phyloP scores from a whole-genome alignment of 2,329 filamentous ascomycete genomes.

The Tolypocladium endophyticum region DNA sequence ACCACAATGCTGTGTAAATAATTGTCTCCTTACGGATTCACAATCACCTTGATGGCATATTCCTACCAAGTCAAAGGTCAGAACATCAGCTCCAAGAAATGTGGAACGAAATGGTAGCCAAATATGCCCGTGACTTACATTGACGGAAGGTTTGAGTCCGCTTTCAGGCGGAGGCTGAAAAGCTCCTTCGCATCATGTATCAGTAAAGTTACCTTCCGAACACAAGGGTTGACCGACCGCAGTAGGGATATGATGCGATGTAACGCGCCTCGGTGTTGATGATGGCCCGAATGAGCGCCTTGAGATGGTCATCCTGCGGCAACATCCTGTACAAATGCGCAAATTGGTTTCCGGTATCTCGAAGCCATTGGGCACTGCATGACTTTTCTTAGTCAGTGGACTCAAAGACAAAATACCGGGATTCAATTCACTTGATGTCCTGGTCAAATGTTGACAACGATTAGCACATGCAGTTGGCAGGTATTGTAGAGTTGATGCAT shows the following conservation, averaged over 20 bases:
- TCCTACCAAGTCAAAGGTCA: slow-evolving; percentile 1
- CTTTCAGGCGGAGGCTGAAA: slow-evolving; percentile 80
- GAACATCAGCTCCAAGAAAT: neutral
- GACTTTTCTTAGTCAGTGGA: neutral
- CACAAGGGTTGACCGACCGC: slow-evolving; percentile 23
- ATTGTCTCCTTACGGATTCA: slow-evolving; percentile 12
- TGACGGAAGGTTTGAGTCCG: slow-evolving; percentile 24
- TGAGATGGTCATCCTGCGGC: slow-evolving; percentile 45
- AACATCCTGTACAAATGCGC: slow-evolving; percentile 57
- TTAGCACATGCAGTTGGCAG: neutral
- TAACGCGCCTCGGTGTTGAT: slow-evolving; percentile 65
- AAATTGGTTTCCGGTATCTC: slow-evolving; percentile 70
- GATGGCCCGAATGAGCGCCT: slow-evolving; percentile 57
- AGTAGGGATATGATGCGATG: slow-evolving; percentile 63
- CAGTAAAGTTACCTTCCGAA: neutral
- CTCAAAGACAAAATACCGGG: neutral
- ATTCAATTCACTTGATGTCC: slow-evolving; percentile 13
- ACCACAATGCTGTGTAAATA: neutral
- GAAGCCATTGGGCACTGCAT: slow-evolving; percentile 50
- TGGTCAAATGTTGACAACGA: neutral
- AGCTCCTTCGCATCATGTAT: slow-evolving; percentile 41
- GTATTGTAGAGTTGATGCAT: slow-evolving; percentile 18
- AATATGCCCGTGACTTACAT: slow-evolving; percentile 4
- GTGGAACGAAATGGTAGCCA: neutral
- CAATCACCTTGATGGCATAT: slow-evolving; percentile 10